A percentile compares a stretch with the other conserved stretches of the same genome.
Evolutionary conservation across 805 yeast species (phyloP).

Genomic region (Ogataea allantospora): DNA sequence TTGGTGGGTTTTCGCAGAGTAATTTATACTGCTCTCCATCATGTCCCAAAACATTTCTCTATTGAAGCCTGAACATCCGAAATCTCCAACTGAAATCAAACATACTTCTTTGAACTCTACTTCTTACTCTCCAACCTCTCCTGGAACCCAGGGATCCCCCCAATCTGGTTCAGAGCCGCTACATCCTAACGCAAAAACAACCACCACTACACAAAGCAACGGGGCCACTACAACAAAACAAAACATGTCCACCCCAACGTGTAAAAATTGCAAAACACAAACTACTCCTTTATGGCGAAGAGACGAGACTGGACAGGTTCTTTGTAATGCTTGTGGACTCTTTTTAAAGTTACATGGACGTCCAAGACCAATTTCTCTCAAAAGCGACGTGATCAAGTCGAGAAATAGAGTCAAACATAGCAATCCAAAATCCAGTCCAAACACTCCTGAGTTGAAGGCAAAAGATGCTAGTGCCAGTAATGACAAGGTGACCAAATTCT

Average conservation of each 20-base stretch:
- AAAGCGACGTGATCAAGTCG: slow-evolving; percentile 89
- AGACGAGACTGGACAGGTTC: slow-evolving; percentile 85
- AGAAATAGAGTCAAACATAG: slow-evolving; percentile 76
- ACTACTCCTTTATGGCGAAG: slow-evolving; percentile 96
- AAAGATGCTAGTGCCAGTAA: slow-evolving; percentile 36
- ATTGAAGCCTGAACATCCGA: slow-evolving; percentile 13
- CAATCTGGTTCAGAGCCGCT: slow-evolving; percentile 26
- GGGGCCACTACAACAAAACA: slow-evolving; percentile 66
- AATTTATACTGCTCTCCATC: slow-evolving; percentile 2
- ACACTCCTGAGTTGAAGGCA: slow-evolving; percentile 56
- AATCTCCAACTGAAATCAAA: slow-evolving; percentile 7
- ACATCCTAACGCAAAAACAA: slow-evolving; percentile 64
- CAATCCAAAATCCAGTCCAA: slow-evolving; percentile 43
- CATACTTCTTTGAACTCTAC: slow-evolving; percentile 4
- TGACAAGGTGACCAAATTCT: slow-evolving; percentile 31
- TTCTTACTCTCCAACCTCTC: slow-evolving; percentile 10
- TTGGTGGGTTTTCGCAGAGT: slow-evolving; percentile 9
- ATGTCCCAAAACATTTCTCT: slow-evolving; percentile 13
- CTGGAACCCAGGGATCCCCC: slow-evolving; percentile 10
- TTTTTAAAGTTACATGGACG: slow-evolving; percentile 88
- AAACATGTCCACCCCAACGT: slow-evolving; percentile 63
- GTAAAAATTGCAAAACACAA: slow-evolving; percentile 88
- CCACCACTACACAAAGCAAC: slow-evolving; percentile 51
- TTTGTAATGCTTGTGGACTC: slow-evolving; percentile 93
- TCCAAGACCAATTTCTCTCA: slow-evolving; percentile 86